Base-by-base conservation (phyloP, 2,329 filamentous ascomycete species). In the Orbilia brochopaga region DNA sequence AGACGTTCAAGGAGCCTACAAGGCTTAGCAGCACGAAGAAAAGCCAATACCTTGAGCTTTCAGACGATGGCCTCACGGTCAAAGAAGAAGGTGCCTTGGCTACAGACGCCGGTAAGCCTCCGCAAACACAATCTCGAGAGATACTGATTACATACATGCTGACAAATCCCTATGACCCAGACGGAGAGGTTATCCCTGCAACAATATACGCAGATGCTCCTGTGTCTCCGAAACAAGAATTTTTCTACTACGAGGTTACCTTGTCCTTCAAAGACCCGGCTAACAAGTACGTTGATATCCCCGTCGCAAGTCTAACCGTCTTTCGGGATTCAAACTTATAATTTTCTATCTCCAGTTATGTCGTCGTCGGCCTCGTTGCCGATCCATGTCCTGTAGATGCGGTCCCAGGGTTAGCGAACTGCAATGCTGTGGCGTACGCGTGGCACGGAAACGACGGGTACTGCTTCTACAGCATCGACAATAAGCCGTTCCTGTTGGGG, bases 371-470 rank as follows among this genome's bases (percentile, higher is more conserved):
- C 2, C 50, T 70, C 1, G 59, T 70, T 11, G 66, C 58, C 1
- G 54, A 63, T 21, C 66, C 66, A 32, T 64, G 66, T 19, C 66
- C 66, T 2, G 51, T 46, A 10, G 66, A 63, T 30, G 53, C 46
- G 21, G 51, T 51, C 5, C 66, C 66, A 0, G 66, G 66, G 21
- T 54, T 70, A 17, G 35, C 46, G 44, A 53, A 59, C 27, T 58
- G 35, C 21, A 44, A 48, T 23, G 54, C 66, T 19, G 42, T 62
- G 3, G 56, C 46, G 17, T 70, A 70, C 50, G 66, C 53, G 27
- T 61, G 57, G 59, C 66, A 70, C 21, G 66, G 66, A 3, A 62
- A 70, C n/a, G 66, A 70, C 19, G 66, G 54, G 1, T 37, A 7
- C 17, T 37, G 57, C 5, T 70, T 63, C 48, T 59, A 32, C 21